Base-by-base conservation (phyloP, 345 rosid species). In the Euclidium syriacum region DNA sequence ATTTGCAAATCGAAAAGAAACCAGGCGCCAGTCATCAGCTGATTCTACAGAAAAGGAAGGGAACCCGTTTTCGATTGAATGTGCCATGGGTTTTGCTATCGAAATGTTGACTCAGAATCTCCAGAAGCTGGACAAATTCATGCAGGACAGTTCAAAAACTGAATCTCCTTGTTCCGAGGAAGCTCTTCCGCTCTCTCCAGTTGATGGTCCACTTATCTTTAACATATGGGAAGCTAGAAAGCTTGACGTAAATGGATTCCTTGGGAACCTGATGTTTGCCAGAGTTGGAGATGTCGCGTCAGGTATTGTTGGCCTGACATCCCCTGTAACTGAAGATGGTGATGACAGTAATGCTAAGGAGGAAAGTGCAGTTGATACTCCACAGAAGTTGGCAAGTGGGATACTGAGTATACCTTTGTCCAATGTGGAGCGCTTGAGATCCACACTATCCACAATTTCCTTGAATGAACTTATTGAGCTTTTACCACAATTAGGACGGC, bases 211-310 rank as follows among this genome's bases (percentile, higher is more conserved):
- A 20, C 79, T 48, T 65, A 60, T 87, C 32, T 67, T 75, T 60
- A 81, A 70, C 67, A 70, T 89, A 38, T 94, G 89, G 87, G 96
- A 94, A 67, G 87, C 86, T 70, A 79, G 81, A 73, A 94, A 84
- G 56, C 76, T 81, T 5, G 82, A 89, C 18, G 78, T 94, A 3
- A 84, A 94, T 76, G 95, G 82, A 23, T 84, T 94, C 66, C 72
- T 90, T 6, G 90, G 99, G 46, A 90, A 81, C 75, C 48, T 85
- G 78, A 85, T 78, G 68, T 94, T 94, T 72, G 99, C 99, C 0
- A 83, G 91, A 71, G 90, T 94, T 49, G 96, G 99, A 67, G 95
- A 88, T 49, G 81, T 90, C 24, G 85, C 96, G 2, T 74, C 99
- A 6, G 68, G 90, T 67, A 74, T 94, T 11, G 91, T 80, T 70